These are phyloP conservation scores for Cercophora scortea DNA, from an alignment of 495 filamentous ascomycete genomes.

Conservation along the genomic window DNA sequence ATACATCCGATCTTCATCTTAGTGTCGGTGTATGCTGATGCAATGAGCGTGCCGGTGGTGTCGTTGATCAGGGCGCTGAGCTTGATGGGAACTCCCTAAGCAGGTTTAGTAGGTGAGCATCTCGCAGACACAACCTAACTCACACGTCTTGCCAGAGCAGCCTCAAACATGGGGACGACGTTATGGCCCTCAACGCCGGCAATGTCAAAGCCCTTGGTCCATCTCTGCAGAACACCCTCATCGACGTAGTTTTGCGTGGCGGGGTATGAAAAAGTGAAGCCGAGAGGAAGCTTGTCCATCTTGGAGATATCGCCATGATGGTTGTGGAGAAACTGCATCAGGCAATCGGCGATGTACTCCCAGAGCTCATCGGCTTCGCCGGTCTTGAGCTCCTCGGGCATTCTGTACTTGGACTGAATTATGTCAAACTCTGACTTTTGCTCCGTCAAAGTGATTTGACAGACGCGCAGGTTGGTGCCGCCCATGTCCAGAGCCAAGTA, in stretches of 20 bases:
- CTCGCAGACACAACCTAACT: conserved; percentile 10
- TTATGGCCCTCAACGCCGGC: conserved; percentile 90
- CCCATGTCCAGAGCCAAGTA: conserved; percentile 97
- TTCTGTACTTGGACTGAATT: conserved; percentile 95
- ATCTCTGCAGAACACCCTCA: conserved; percentile 89
- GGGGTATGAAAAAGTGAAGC: conserved; percentile 98
- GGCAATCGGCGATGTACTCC: conserved; percentile 96
- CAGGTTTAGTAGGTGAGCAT: conserved; percentile 4
- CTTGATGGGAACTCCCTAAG: conserved; percentile 81
- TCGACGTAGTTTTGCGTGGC: conserved; percentile 96
- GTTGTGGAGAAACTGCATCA: conserved; percentile 90
- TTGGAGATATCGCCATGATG: conserved; percentile 66
- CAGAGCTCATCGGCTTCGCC: conserved; percentile 88
- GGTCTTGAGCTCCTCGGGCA: conserved; percentile 92
- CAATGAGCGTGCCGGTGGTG: conserved; percentile 98
- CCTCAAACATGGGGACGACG: conserved; percentile 89
- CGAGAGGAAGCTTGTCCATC: conserved; percentile 65
- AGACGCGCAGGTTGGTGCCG: conserved; percentile 95
- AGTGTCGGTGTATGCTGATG: conserved; percentile 87
- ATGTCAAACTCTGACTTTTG: conserved; percentile 96
- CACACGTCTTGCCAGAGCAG: conserved; percentile 70
- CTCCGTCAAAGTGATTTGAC: conserved; percentile 86
- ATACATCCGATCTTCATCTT: conserved; percentile 94
- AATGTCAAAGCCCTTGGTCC: conserved; percentile 99
- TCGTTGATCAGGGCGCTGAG: conserved; percentile 93